Conservation (phyloP, 257 asterid species). For the Knoxia roxburghii region DNA sequence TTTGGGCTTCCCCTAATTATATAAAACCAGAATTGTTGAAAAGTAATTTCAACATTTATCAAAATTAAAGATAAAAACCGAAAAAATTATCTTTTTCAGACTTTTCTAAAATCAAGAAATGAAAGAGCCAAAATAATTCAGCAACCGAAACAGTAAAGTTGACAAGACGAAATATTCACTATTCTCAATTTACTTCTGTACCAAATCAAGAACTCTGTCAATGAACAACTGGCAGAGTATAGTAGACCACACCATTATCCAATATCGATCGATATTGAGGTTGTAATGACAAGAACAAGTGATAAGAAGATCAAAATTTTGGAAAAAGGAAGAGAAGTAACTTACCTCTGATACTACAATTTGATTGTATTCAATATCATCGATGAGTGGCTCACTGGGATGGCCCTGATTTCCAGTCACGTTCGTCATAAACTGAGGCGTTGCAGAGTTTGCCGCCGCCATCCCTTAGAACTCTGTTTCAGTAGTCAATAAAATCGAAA, state of each 20-base stretch:
- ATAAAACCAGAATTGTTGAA: too few relatives aligned
- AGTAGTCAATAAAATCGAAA: background rate
- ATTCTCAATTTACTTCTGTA: background rate
- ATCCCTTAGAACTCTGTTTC: conserved; percentile 22
- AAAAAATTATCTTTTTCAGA: background rate
- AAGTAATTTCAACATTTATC: background rate
- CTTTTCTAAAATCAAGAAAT: background rate
- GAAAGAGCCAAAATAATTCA: background rate
- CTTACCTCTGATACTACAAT: conserved; percentile 86
- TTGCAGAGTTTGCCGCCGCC: conserved; percentile 47
- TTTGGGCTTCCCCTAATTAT: background rate
- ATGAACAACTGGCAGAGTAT: background rate
- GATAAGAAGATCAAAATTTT: background rate
- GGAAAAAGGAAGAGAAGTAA: background rate
- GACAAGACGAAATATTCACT: background rate
- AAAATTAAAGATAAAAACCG: background rate
- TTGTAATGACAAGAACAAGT: too few relatives aligned
- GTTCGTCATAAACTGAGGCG: conserved; percentile 70
- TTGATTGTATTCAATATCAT: conserved; percentile 73
- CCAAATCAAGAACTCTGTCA: background rate
- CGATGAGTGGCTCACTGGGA: conserved; percentile 61
- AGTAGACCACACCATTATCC: background rate
- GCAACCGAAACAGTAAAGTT: background rate
- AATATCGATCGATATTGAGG: background rate
- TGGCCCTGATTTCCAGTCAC: conserved; percentile 35